Conservation (phyloP, 1,284 basidiomycete genomes). For the Malassezia yamatoensis region DNA sequence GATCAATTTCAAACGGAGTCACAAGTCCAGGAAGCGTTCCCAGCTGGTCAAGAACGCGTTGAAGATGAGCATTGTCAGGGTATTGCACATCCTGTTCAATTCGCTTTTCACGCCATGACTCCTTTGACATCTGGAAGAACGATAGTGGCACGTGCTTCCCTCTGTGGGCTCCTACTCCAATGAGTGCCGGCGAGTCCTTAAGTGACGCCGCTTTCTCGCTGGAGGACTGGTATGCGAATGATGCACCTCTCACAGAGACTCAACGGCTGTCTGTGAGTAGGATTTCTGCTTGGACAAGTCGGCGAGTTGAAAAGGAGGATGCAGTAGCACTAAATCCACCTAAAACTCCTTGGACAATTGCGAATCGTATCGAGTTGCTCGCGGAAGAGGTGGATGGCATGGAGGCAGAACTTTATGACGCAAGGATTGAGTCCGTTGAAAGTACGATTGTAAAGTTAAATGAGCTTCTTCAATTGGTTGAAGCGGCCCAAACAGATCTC, state of each 20-base stretch:
- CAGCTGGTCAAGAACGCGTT: constrained; percentile 27
- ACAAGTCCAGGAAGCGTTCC: constrained; percentile 41
- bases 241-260: constrained; percentile 9
- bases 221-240: constrained; percentile 13
- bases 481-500: constrained; percentile 26
- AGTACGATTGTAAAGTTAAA: not conserved
- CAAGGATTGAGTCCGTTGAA: not conserved
- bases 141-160: not conserved
- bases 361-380: not conserved
- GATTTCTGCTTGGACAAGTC: constrained; percentile 7
- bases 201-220: constrained; percentile 2
- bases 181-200: not conserved
- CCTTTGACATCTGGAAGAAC: not conserved
- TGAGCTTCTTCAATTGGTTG: not conserved
- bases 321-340: not conserved
- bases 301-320: not conserved
- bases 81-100: constrained; percentile 43
- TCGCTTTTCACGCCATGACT: constrained; percentile 34
- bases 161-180: not conserved
- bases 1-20: constrained; percentile 36
- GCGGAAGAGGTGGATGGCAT: not conserved
- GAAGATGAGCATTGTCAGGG: constrained; percentile 23
- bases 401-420: not conserved
- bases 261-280: constrained; percentile 15
- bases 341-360: not conserved